phyloP scores from a whole-genome alignment of 1,284 basidiomycete species.

The Ustilago sp. region DNA sequence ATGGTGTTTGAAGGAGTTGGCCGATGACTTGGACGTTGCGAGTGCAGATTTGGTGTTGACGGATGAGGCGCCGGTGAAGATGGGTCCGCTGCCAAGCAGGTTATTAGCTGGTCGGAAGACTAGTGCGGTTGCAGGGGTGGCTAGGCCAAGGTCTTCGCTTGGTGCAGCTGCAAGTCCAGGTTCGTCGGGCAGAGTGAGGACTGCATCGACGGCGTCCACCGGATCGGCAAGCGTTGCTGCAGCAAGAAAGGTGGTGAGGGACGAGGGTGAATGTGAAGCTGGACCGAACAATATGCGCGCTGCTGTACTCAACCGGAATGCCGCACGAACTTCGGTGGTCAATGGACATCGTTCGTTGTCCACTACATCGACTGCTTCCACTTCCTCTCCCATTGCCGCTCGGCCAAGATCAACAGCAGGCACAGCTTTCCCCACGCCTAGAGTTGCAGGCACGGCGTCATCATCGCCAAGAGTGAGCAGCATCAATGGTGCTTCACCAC shows the following conservation, averaged over 20 bases:
- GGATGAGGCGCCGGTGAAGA: constrained; percentile 17
- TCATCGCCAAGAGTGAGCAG: not conserved
- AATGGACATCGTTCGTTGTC: constrained; percentile 43
- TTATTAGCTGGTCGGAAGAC: constrained; percentile 18
- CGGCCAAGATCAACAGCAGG: not conserved
- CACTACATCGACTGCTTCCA: constrained; percentile 22
- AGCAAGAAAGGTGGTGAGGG: not conserved
- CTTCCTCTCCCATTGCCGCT: constrained; percentile 3
- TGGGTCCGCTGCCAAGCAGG: constrained; percentile 6
- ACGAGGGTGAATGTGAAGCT: constrained; percentile 54
- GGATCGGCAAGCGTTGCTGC: not conserved
- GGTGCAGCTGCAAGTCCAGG: constrained; percentile 5
- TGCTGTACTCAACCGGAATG: constrained; percentile 62
- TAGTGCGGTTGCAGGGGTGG: constrained; percentile 7
- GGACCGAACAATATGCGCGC: constrained; percentile 61
- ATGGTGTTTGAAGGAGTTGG: constrained; percentile 89
- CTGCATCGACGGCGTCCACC: constrained; percentile 11
- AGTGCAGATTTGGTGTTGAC: constrained; percentile 50
- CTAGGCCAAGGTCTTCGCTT: constrained; percentile 7
- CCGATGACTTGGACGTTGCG: constrained; percentile 57
- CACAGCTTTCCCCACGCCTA: not conserved
- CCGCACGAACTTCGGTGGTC: constrained; percentile 46
- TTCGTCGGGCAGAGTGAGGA: constrained; percentile 8
- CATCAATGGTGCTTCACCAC: not conserved
- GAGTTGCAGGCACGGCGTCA: not conserved